These are phyloP conservation scores for Aspergillus flavus DNA, from an alignment of 2,329 filamentous ascomycete species.

Conservation along the genomic window DNA sequence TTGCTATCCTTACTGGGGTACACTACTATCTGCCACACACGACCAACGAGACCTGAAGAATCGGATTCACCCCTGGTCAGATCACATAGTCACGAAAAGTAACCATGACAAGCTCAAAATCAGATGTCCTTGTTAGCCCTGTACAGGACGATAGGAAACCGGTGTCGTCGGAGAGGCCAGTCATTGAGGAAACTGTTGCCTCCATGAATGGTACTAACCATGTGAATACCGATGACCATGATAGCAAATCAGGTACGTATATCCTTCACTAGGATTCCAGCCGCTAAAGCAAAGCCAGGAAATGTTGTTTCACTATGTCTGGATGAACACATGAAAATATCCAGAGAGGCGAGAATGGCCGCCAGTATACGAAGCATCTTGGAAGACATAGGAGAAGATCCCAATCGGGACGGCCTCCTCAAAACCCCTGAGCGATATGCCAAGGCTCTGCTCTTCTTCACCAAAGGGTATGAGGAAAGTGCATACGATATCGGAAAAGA, in stretches of 20 bases:
- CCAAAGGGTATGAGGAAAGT: slow-evolving; percentile 90
- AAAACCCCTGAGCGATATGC: slow-evolving; percentile 78
- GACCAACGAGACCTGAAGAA: too few species aligned
- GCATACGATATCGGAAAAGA: slow-evolving; percentile 83
- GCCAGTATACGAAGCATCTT: slow-evolving; percentile 40
- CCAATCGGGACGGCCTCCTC: slow-evolving; percentile 59
- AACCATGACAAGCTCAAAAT: background rate
- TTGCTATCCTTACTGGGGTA: too few species aligned
- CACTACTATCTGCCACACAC: too few species aligned
- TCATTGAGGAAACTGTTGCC: background rate
- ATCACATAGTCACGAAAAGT: background rate
- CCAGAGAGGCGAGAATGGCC: background rate
- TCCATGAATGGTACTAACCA: background rate
- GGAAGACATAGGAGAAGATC: slow-evolving; percentile 64
- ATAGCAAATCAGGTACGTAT: background rate
- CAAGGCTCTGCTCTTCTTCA: slow-evolving; percentile 89
- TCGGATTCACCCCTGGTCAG: too few species aligned
- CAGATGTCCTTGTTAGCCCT: background rate
- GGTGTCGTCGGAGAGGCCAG: background rate
- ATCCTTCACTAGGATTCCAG: background rate
- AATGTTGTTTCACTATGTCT: background rate
- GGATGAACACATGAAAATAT: background rate
- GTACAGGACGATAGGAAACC: background rate
- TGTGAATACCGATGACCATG: background rate
- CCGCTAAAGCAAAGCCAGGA: too few species aligned